phyloP scores from a whole-genome alignment of 768 basidiomycete species.

The Tricholoma bakamatsutake region DNA sequence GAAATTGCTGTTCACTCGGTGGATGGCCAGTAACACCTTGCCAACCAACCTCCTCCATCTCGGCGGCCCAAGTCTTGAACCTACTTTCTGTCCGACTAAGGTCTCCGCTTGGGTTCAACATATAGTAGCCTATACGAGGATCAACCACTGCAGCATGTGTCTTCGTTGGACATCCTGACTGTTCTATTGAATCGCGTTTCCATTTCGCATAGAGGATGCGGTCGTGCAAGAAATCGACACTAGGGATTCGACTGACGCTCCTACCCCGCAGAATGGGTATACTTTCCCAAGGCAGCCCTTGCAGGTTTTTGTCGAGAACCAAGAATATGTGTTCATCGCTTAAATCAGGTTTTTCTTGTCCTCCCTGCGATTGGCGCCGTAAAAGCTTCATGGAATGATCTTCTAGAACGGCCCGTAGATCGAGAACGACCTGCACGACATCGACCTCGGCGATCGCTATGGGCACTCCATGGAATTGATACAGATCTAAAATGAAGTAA shows the following conservation, averaged over 20 bases:
- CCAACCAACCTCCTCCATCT: constrained; percentile 77
- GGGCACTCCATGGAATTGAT: constrained; percentile 87
- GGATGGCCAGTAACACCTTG: constrained; percentile 68
- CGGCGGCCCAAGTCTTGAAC: constrained; percentile 73
- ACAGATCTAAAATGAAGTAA: constrained; percentile 90
- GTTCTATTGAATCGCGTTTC: constrained; percentile 22
- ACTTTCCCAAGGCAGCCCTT: constrained; percentile 93
- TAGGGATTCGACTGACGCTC: constrained; percentile 91
- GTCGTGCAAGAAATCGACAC: constrained; percentile 82
- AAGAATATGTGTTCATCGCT: constrained; percentile 77
- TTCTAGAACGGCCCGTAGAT: constrained; percentile 72
- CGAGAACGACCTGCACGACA: constrained; percentile 82
- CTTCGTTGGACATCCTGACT: neutral
- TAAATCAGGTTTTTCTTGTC: constrained; percentile 8
- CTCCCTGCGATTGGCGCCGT: constrained; percentile 20
- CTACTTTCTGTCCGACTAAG: constrained; percentile 75
- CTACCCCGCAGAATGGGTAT: constrained; percentile 79
- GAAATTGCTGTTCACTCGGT: constrained; percentile 81
- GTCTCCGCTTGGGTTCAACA: constrained; percentile 93
- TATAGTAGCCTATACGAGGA: constrained; percentile 65
- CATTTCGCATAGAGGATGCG: constrained; percentile 58
- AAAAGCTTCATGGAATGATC: constrained; percentile 48
- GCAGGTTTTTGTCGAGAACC: constrained; percentile 84
- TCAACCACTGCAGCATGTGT: constrained; percentile 54
- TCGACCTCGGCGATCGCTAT: constrained; percentile 91